These are phyloP conservation scores for Lactarius vividus DNA, from an alignment of 768 basidiomycete species.

Conservation along the genomic window DNA sequence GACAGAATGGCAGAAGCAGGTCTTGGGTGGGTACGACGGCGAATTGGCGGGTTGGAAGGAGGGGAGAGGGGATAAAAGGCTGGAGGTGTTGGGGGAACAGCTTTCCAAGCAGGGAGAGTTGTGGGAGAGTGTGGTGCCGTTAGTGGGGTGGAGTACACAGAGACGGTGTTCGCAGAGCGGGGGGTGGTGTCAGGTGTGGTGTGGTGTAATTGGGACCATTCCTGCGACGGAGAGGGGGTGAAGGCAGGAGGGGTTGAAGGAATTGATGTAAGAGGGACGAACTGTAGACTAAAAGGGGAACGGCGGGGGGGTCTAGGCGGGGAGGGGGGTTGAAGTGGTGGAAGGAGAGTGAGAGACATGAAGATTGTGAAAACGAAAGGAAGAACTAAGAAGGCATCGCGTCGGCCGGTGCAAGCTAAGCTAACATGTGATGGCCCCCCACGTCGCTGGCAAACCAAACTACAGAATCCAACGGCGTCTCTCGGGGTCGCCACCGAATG, in stretches of 20 bases:
- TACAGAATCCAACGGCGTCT: neutral
- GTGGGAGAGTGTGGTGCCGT: conserved; percentile 17
- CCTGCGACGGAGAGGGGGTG: neutral
- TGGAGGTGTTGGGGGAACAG: conserved; percentile 28
- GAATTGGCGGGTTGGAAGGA: conserved; percentile 14
- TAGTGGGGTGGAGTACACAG: conserved; percentile 17
- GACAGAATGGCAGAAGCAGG: conserved; percentile 18
- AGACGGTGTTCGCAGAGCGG: conserved; percentile 4
- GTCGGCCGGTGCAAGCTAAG: neutral
- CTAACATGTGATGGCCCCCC: neutral
- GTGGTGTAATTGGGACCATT: conserved; percentile 13
- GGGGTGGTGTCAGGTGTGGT: conserved; percentile 16
- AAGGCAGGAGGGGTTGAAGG: conserved; percentile 11
- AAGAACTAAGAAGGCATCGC: neutral
- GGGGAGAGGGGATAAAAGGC: conserved; percentile 15
- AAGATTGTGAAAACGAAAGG: neutral
- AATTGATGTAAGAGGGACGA: conserved; percentile 11
- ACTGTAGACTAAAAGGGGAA: conserved; percentile 10
- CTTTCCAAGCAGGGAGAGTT: conserved; percentile 23
- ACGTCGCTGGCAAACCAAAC: neutral
- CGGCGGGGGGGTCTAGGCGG: conserved; percentile 18
- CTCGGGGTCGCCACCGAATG: neutral
- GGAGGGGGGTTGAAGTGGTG: conserved; percentile 19
- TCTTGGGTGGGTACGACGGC: conserved; percentile 23
- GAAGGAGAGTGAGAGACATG: conserved; percentile 22